A percentile compares a stretch with the other conserved stretches of the same genome.
phyloP scores from a whole-genome alignment of 441 rosid species.

The Populus hybrid region DNA sequence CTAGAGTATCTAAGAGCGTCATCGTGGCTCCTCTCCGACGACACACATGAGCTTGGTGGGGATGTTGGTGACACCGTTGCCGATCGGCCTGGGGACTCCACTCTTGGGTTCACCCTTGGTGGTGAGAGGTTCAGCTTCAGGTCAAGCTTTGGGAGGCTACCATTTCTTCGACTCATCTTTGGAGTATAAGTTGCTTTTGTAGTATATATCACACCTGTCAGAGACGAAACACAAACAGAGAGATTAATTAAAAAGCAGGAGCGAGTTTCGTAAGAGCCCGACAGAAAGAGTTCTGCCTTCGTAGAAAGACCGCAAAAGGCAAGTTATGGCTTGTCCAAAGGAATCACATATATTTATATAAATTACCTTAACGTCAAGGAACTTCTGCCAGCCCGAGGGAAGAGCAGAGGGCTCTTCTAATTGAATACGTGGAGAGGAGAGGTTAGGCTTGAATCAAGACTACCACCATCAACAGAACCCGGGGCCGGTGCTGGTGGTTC shows the following conservation, averaged over 20 bases:
- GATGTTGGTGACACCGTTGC: conserved; percentile 71
- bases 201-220: conserved; percentile 11
- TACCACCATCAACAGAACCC: neutral
- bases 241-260: neutral
- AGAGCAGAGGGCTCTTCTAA: conserved; percentile 16
- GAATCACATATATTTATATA: neutral
- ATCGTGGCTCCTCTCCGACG: conserved; percentile 70
- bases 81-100: conserved; percentile 59
- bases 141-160: conserved; percentile 65
- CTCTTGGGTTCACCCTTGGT: conserved; percentile 44
- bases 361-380: conserved; percentile 31
- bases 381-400: conserved; percentile 18
- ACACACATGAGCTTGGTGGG: conserved; percentile 87
- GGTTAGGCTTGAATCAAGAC: neutral
- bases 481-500: conserved; percentile 14
- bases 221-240: neutral
- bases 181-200: neutral
- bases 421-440: conserved; percentile 12
- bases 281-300: neutral
- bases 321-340: neutral
- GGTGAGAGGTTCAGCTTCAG: conserved; percentile 90
- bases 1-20: conserved; percentile 38
- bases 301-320: neutral
- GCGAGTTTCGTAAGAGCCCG: neutral
- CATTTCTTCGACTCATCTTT: conserved; percentile 70